Evolutionary conservation across 2,329 filamentous ascomycete genomes (phyloP), one percentile per base, ranked within the genome.

Genomic region (Calonectria leucothoes): DNA sequence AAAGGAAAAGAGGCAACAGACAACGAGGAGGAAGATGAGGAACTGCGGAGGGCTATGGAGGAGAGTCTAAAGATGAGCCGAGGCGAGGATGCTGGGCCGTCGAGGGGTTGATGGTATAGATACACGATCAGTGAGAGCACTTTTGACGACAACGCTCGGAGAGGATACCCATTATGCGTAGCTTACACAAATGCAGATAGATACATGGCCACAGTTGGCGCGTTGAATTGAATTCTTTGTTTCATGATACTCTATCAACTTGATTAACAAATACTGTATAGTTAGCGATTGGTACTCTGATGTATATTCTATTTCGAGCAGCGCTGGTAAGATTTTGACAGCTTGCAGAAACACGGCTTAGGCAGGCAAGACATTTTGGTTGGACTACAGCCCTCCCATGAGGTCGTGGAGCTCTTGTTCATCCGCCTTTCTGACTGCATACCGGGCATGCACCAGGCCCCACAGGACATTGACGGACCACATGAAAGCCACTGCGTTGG

Each of bases 41-140:
- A 91, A n/a, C 76, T 92, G 71, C 87, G 83, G 76, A 83, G 81
- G 75, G 91, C 89, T 2, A 84, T 92, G 81, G 88, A 90, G 78
- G 86, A 89, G 83, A 92, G 91, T 73, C 78, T 92, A 83, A 87
- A 83, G 75, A 70, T 86, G 73, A 85, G 83, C 73, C 80, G 78
- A 20, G 80, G 77, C 6, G 77, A 80, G 35, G 55, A 76, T 31
- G 78, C 81, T 25, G 81, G 79, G 0, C 77, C 81, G 6, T 82
- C 81, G 1, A 73, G 71, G 23, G 70, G 59, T 14, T 79, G 67
- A 79, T 66, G 42, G 39, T 17, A 29, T 29, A 33, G 49, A 33
- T 48, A 20, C 6, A 52, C 23, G 39, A 69, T 48, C 31, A 37
- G 51, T 35, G 61, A 70, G 27, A 39, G 39, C 15, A 35, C 33